Percentiles rank a stretch among this genome's conserved stretches.
phyloP scores from a whole-genome alignment of 2,329 filamentous ascomycete genomes.

The Septoria linicola region DNA sequence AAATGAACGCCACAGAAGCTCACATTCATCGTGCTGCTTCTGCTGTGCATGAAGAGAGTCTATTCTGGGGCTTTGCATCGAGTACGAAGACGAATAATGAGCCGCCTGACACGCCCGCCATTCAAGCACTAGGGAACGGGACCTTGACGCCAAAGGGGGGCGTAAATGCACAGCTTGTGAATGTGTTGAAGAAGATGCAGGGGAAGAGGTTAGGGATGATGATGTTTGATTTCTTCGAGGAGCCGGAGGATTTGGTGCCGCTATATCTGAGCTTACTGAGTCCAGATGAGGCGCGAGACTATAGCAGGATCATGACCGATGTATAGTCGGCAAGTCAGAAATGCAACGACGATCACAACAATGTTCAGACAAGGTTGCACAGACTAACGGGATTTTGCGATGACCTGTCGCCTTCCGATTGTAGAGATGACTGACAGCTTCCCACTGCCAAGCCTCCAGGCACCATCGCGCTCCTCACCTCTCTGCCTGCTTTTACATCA shows the following conservation, averaged over 20 bases:
- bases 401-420: too few relatives aligned
- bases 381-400: too few relatives aligned
- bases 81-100: slow-evolving; percentile 44
- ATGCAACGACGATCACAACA: too few relatives aligned
- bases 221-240: slow-evolving; percentile 54
- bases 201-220: slow-evolving; percentile 53
- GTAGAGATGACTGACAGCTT: too few relatives aligned
- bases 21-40: slow-evolving; percentile 44
- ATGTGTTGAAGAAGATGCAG: slow-evolving; percentile 39
- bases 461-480: too few relatives aligned
- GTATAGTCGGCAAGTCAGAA: too few relatives aligned
- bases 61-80: slow-evolving; percentile 53
- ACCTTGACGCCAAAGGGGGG: slow-evolving; percentile 43
- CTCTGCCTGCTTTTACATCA: too few relatives aligned
- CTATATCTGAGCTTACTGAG: slow-evolving; percentile 38
- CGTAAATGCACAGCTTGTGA: slow-evolving; percentile 47
- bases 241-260: slow-evolving; percentile 44
- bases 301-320: too few relatives aligned
- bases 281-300: slow-evolving; percentile 24
- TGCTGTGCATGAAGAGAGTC: slow-evolving; percentile 34
- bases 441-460: too few relatives aligned
- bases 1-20: slow-evolving; percentile 45
- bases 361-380: too few relatives aligned
- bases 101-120: slow-evolving; percentile 45
- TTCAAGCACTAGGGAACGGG: slow-evolving; percentile 49